Evolutionary conservation across 805 yeast genomes (phyloP).

Genomic region (Starmerella sp.): DNA sequence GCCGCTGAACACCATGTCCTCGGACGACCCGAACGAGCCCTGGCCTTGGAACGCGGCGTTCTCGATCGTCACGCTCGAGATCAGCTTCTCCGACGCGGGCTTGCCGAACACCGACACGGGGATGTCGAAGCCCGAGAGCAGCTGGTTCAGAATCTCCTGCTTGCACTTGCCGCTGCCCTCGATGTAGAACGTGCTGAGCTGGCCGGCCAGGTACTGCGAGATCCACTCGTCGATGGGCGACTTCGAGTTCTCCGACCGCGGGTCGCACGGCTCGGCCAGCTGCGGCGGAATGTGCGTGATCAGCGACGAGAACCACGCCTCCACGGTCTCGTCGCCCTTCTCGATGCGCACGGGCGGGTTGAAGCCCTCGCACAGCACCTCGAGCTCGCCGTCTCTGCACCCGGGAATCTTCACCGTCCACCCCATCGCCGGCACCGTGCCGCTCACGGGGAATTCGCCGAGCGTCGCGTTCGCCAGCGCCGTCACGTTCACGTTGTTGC

Average conservation of each 20-base stretch:
- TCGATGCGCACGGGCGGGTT: slow-evolving; percentile 15
- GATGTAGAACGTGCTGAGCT: slow-evolving; percentile 17
- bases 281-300: slow-evolving; percentile 20
- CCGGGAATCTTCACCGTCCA: slow-evolving; percentile 27
- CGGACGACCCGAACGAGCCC: slow-evolving; percentile 6
- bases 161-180: slow-evolving; percentile 17
- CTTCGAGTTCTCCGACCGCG: slow-evolving; percentile 1
- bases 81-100: slow-evolving; percentile 22
- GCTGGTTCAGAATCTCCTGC: slow-evolving; percentile 10
- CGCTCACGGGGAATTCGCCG: slow-evolving; percentile 13
- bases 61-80: slow-evolving; percentile 23
- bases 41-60: slow-evolving; percentile 18
- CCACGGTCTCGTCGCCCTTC: slow-evolving; percentile 5
- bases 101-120: slow-evolving; percentile 23
- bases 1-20: slow-evolving; percentile 21
- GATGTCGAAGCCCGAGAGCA: slow-evolving; percentile 13
- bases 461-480: slow-evolving; percentile 13
- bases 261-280: slow-evolving; percentile 21
- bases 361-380: slow-evolving; percentile 14
- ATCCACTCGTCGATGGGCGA: slow-evolving; percentile 26
- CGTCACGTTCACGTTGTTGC: slow-evolving; percentile 3
- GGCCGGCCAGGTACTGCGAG: slow-evolving; percentile 23
- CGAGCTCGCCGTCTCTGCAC: slow-evolving; percentile 18
- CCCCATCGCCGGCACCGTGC: slow-evolving; percentile 22
- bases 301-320: slow-evolving; percentile 13